Percentiles rank a stretch among this genome's conserved stretches.
These are phyloP conservation scores for Dictyostelium firmibasis DNA, from an alignment of 78 protist genomes.

Conservation along the genomic window DNA sequence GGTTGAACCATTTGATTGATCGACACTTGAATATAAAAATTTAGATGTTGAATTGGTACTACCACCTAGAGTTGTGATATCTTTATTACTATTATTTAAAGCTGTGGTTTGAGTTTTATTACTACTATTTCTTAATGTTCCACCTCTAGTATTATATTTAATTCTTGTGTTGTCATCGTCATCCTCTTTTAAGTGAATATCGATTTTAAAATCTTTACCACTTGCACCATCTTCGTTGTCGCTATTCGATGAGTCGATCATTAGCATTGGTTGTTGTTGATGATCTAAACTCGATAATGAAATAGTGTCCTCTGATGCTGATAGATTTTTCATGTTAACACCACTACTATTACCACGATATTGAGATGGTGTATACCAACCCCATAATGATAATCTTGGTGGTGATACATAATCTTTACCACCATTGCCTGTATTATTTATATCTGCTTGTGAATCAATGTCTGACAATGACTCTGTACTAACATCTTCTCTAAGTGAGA, in stretches of 20 bases:
- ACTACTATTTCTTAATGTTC: neutral
- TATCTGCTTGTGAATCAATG: neutral
- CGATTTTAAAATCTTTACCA: slow-evolving; percentile 15
- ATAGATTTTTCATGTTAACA: neutral
- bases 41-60: neutral
- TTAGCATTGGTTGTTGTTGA: neutral
- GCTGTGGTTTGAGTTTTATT: neutral
- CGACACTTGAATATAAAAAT: neutral
- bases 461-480: neutral
- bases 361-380: slow-evolving; percentile 46
- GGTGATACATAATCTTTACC: neutral
- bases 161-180: neutral
- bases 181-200: neutral
- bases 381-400: slow-evolving; percentile 45
- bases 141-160: neutral
- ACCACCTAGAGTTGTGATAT: neutral
- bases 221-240: slow-evolving; percentile 8
- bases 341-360: neutral
- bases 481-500: slow-evolving; percentile 20
- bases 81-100: neutral
- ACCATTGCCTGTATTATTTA: neutral
- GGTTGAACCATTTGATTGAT: neutral
- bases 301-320: neutral
- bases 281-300: neutral
- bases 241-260: neutral